Evolutionary conservation across 1,139 yeast species (phyloP), one percentile per base, ranked within the genome.

Genomic region (Diutina rugosa): DNA sequence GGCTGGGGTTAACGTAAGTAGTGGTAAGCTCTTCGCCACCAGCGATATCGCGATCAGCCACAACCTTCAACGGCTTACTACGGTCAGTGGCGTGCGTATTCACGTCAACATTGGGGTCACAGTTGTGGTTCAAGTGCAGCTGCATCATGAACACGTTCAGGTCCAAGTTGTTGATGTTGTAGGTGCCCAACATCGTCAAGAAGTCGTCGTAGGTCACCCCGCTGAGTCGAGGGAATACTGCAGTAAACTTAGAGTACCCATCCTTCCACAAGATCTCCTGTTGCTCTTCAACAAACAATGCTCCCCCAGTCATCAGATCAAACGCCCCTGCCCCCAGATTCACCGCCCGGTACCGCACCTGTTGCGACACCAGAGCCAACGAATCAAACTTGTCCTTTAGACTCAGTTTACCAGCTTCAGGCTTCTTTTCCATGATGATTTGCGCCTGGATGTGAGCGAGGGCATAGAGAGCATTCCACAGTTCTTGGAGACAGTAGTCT

Each of bases 61-160:
- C 70, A 0, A 87, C 84, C 62, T 77, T 81, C 59, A 88, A 73
- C 4, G 87, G 87, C 9, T 73, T 75, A 4, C 12, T 29, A 10
- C 51, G 51, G 21, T 48, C 51, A 14, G 51, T 48, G 41, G 51
- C 10, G 29, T 48, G 51, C 3, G 75, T 70, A 55, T 80, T 72
- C 32, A 83, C 86, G 44, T 77, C 73, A 2, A 83, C 82, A 63
- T 84, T 87, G 1, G 95, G 93, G 55, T 78, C 82, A 71, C 96
- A 89, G 60, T 77, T 78, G 66, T 89, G 96, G 64, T 88, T 88
- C 63, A 88, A 71, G 63, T 86, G 89, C 1, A 93, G 82, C 60
- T 85, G 88, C 5, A 77, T 67, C 60, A 80, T 72, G 64, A 75
- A 89, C 21, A 88, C 65, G 58, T 81, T 81, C 2, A 86, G 83